phyloP scores from a whole-genome alignment of 1,284 basidiomycete species.

The Cryptococcus wingfieldii region DNA sequence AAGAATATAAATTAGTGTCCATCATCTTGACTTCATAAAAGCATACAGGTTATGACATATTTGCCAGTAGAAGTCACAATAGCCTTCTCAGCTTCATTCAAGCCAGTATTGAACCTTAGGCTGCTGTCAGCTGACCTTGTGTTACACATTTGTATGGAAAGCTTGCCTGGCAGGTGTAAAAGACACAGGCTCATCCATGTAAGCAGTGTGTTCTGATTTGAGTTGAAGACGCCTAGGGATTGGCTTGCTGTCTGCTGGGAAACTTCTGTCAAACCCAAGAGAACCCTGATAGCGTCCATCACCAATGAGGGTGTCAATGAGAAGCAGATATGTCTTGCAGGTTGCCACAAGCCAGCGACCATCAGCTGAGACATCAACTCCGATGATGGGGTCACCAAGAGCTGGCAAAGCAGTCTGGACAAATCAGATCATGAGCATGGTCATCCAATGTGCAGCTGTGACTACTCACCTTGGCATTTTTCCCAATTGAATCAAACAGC shows the following conservation, averaged over 20 bases:
- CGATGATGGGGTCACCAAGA: conserved; percentile 89
- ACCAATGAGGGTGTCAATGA: conserved; percentile 93
- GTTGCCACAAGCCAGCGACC: conserved; percentile 96
- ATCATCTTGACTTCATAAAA: background rate
- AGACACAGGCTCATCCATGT: conserved; percentile 82
- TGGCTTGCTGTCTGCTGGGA: conserved; percentile 92
- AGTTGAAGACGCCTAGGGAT: conserved; percentile 84
- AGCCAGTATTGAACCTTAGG: conserved; percentile 81
- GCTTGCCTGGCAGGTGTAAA: conserved; percentile 81
- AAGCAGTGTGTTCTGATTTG: conserved; percentile 86
- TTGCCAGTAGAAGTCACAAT: conserved; percentile 96
- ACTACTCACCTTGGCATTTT: conserved; percentile 74
- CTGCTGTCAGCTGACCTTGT: background rate
- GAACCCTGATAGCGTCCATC: conserved; percentile 82
- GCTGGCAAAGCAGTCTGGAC: conserved; percentile 81
- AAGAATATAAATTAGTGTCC: background rate
- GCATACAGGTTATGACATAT: conserved; percentile 77
- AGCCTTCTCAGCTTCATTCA: conserved; percentile 82
- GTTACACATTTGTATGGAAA: background rate
- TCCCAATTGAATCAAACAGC: conserved; percentile 92
- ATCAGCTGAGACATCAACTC: conserved; percentile 89
- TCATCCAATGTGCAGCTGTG: background rate
- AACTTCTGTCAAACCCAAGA: conserved; percentile 88
- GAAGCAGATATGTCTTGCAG: conserved; percentile 86
- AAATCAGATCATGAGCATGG: background rate